phyloP scores from a whole-genome alignment of 176 grass and related monocot species.

The Phragmites australis region DNA sequence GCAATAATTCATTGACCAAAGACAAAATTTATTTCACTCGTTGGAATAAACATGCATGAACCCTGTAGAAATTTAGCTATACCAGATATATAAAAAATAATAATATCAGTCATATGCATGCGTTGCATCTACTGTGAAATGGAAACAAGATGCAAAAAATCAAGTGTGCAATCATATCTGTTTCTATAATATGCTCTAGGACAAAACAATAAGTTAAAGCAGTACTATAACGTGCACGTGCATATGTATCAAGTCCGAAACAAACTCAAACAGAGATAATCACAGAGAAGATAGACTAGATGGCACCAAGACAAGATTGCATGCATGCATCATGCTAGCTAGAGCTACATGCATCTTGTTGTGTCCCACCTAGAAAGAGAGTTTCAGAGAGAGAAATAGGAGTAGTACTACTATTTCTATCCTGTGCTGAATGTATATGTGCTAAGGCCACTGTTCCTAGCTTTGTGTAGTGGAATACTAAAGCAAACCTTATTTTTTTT shows the following conservation, averaged over 20 bases:
- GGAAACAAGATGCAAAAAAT: not conserved
- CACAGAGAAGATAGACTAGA: conserved; percentile 51
- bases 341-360: conserved; percentile 25
- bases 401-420: conserved; percentile 22
- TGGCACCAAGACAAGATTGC: conserved; percentile 40
- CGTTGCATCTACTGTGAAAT: not conserved
- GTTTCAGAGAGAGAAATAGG: not conserved
- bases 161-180: conserved; percentile 10
- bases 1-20: conserved; percentile 31
- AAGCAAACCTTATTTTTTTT: conserved; percentile 48
- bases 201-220: conserved; percentile 18
- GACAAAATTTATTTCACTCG: conserved; percentile 21
- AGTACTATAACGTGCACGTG: conserved; percentile 31
- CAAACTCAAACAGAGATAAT: conserved; percentile 41
- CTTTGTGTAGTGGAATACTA: conserved; percentile 63
- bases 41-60: not conserved
- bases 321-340: conserved; percentile 30
- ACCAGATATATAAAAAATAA: not conserved
- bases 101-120: not conserved
- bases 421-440: not conserved
- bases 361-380: conserved; percentile 43
- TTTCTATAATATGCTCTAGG: not conserved
- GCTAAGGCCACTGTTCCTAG: conserved; percentile 41
- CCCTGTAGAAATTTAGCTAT: not conserved
- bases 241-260: conserved; percentile 33